These are phyloP conservation scores for Lactarius pseudohatsudake DNA, from an alignment of 768 basidiomycete genomes.

Conservation along the genomic window DNA sequence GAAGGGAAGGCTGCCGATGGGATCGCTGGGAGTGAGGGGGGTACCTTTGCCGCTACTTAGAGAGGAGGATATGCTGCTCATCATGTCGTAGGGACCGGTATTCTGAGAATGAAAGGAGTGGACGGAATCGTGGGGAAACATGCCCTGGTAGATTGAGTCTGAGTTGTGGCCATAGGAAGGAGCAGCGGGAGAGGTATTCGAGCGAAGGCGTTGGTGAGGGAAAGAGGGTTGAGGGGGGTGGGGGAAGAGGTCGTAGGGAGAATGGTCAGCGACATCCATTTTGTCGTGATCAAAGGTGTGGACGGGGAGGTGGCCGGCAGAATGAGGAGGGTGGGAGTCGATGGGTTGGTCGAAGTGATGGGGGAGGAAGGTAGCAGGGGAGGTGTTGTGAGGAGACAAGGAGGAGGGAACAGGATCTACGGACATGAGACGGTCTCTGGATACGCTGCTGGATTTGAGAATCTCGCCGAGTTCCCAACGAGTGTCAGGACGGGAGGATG, in stretches of 20 bases:
- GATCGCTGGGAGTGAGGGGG: slow-evolving; percentile 69
- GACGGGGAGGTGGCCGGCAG: slow-evolving; percentile 36
- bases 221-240: slow-evolving; percentile 44
- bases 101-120: slow-evolving; percentile 55
- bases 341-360: slow-evolving; percentile 40
- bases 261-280: slow-evolving; percentile 57
- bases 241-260: slow-evolving; percentile 64
- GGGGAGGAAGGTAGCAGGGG: slow-evolving; percentile 51
- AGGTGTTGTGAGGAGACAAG: slow-evolving; percentile 47
- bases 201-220: slow-evolving; percentile 61
- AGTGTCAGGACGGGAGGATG: slow-evolving; percentile 39
- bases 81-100: slow-evolving; percentile 62
- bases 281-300: slow-evolving; percentile 51
- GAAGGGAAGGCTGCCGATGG: slow-evolving; percentile 56
- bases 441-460: slow-evolving; percentile 42
- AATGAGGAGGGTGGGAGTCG: slow-evolving; percentile 40
- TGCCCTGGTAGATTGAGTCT: slow-evolving; percentile 58
- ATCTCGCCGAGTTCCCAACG: slow-evolving; percentile 47
- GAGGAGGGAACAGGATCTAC: slow-evolving; percentile 45
- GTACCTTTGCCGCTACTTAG: slow-evolving; percentile 73
- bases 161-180: slow-evolving; percentile 53
- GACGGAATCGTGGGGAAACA: slow-evolving; percentile 59
- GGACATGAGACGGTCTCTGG: slow-evolving; percentile 42
- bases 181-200: slow-evolving; percentile 69
- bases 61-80: slow-evolving; percentile 60